Conservation (phyloP, 345 rosid species). For the Cardiospermum halicacabum region DNA sequence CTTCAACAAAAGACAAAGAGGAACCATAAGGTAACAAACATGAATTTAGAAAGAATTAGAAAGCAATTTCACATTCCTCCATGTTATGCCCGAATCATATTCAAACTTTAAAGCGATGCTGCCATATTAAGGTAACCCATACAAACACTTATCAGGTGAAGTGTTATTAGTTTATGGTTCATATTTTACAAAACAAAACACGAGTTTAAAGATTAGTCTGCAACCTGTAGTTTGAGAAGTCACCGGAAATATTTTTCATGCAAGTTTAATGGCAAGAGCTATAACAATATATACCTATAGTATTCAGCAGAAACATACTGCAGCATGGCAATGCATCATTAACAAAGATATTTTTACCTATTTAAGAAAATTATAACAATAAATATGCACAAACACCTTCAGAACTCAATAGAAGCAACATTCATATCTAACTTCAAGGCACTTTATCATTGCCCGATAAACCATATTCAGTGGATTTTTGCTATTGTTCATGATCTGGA, state of each 20-base stretch:
- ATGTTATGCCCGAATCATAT: not conserved
- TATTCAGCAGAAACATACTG: not conserved
- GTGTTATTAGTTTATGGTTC: not conserved
- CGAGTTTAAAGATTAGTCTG: not conserved
- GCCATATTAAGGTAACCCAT: not conserved
- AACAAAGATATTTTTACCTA: not conserved
- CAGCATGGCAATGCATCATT: not conserved
- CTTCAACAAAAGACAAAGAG: slow-evolving; percentile 1
- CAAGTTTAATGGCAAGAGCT: not conserved
- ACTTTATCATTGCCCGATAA: not conserved
- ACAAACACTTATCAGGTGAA: not conserved
- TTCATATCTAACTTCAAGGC: not conserved
- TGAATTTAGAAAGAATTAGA: not conserved
- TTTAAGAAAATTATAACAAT: not conserved
- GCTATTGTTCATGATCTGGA: not conserved
- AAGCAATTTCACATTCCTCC: not conserved
- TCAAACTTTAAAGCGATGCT: not conserved
- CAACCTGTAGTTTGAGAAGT: not conserved
- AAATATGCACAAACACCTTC: not conserved
- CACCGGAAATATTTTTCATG: not conserved
- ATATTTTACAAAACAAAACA: not conserved
- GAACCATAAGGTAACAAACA: not conserved
- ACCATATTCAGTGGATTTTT: not conserved
- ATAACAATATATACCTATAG: not conserved
- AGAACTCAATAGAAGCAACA: not conserved